Base-by-base conservation (phyloP, 2,329 filamentous ascomycete genomes). In the Calonectria leucothoes region DNA sequence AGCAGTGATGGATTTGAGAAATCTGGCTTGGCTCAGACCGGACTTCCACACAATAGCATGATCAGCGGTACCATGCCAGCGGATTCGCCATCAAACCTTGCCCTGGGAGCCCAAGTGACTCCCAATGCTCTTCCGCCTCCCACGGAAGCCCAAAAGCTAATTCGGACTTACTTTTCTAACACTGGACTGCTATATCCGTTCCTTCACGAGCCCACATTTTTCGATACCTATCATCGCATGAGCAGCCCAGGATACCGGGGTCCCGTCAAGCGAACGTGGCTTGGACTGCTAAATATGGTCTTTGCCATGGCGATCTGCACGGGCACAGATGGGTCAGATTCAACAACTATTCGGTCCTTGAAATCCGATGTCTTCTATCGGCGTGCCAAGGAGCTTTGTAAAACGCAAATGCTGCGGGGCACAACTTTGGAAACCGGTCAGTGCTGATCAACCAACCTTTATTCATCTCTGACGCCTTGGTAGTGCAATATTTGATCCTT, bases 261-360 rank as follows among this genome's bases (percentile, higher is more conserved):
- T 0, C 82, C 80, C 4, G 84, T 86, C 0, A 82, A 87, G 0
- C 83, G 85, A n/a, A 86, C 88, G 0, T 90, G 88, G 88, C 82
- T 90, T 0, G 87, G 87, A 0, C 75, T 89, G 3, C 76, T 90
- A 0, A 89, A 90, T 64, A 87, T 89, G 69, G 83, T 90, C 0
- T 80, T 90, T 1, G 87, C 88, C 1, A 86, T 90, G 82, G 85
- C 87, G 0, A 84, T 82, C 15, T 86, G 83, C 23, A 82, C 84
- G 8, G 79, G 81, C 33, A 75, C 70, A 2, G 79, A 81, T 8
- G 70, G 23, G 12, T 37, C 55, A 14, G 55, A 83, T 10, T 81
- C 78, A 6, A 78, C 84, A 1, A 79, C 82, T 27, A 80, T 86
- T 37, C 81, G 86, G 29, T 82, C 82, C 27, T 78, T 81, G 20